Conservation (phyloP, 805 yeast species). For the Lachancea waltii region DNA sequence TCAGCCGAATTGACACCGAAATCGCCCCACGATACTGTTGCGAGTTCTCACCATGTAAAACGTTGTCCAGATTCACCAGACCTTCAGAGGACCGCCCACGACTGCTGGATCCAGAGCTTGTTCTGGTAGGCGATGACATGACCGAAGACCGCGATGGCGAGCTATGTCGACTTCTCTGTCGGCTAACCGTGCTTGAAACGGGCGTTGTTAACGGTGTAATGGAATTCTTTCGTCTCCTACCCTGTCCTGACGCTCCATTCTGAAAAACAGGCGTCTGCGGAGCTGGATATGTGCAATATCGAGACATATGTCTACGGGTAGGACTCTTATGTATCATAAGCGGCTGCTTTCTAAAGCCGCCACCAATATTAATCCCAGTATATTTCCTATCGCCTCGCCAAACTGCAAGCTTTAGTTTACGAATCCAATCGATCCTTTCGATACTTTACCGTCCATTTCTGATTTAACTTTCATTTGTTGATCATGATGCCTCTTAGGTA, state of each 20-base stretch:
- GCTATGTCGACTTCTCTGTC: conserved; percentile 11
- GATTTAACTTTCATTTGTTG: no score
- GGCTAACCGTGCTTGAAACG: conserved; percentile 1
- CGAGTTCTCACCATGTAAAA: conserved; percentile 1
- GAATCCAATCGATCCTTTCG: no score
- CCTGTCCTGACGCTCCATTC: conserved; percentile 17
- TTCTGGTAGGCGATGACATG: conserved; percentile 6
- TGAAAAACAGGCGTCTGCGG: conserved; percentile 20
- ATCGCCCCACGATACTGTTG: conserved; percentile 58
- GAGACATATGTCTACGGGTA: conserved; percentile 17
- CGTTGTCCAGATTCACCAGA: conserved; percentile 2
- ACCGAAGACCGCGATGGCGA: conserved; percentile 13
- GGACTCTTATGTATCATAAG: conserved; percentile 23
- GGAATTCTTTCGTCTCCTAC: conserved; percentile 11
- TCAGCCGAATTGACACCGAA: conserved; percentile 70
- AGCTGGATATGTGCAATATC: conserved; percentile 8
- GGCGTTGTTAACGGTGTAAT: conserved; percentile 8
- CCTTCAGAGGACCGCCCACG: conserved; percentile 4
- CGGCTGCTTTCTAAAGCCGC: not conserved
- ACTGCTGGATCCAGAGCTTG: conserved; percentile 6
- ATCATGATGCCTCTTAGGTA: no score
- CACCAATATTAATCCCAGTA: no score
- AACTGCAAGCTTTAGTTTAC: no score
- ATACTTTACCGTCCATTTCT: no score
- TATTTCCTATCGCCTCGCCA: no score